Conservation (phyloP, 2,329 filamentous ascomycete genomes). For the Dactylella cylindrospora region DNA sequence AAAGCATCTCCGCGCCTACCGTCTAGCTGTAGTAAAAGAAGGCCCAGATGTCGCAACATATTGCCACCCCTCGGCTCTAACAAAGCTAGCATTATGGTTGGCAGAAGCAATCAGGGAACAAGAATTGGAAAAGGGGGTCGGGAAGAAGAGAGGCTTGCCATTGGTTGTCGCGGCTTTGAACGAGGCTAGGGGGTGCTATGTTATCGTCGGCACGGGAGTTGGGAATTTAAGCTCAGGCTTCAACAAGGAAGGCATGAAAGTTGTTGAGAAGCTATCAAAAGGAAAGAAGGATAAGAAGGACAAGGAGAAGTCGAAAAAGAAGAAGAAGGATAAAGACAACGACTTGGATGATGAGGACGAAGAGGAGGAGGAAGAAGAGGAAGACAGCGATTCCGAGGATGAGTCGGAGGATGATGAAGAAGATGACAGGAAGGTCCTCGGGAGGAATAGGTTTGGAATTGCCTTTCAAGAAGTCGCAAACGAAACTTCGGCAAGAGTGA, state of each 20-base stretch:
- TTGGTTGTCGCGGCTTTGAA: constrained; percentile 88
- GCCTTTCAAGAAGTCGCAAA: constrained; percentile 94
- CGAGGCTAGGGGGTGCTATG: constrained; percentile 80
- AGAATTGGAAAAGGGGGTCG: constrained; percentile 71
- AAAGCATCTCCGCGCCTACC: constrained; percentile 85
- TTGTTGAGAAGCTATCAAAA: constrained; percentile 64
- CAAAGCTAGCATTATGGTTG: constrained; percentile 91
- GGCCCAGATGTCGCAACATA: constrained; percentile 90
- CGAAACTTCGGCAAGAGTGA: constrained; percentile 83
- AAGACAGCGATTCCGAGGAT: constrained; percentile 50
- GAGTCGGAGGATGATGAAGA: constrained; percentile 62
- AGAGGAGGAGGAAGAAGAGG: constrained; percentile 56
- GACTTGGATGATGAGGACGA: constrained; percentile 57
- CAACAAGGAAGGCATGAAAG: constrained; percentile 66
- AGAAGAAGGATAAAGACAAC: constrained; percentile 63
- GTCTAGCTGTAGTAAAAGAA: constrained; percentile 94
- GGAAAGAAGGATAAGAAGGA: constrained; percentile 65
- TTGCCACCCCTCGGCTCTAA: constrained; percentile 86
- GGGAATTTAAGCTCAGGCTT: constrained; percentile 75
- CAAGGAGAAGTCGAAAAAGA: constrained; percentile 63
- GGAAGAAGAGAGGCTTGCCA: constrained; percentile 68
- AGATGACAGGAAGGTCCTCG: constrained; percentile 66
- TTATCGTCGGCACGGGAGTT: constrained; percentile 82
- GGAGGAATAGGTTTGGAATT: constrained; percentile 85
- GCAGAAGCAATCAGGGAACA: constrained; percentile 88